Evolutionary conservation across 371 early-diverging fungal genomes (phyloP), one percentile per base, ranked within the genome.

Genomic region (Mucor sp.): DNA sequence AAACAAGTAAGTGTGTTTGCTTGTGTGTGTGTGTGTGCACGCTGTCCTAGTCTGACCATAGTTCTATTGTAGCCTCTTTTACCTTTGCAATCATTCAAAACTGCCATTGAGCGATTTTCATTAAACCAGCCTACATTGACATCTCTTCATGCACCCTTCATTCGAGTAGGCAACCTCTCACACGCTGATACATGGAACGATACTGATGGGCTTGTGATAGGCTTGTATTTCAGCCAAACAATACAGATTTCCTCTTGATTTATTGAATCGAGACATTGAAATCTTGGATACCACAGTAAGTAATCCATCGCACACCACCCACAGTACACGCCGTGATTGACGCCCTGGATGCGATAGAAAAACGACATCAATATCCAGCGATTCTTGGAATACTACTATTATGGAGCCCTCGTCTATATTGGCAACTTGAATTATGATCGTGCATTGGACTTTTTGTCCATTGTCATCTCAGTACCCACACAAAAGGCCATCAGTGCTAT

Each of bases 301-400:
- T 63, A 15, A 57, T 14, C 11, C 1, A 32, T 28, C 30, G 5
- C 25, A 14, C 21, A 14, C 21, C 17, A 23, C 5, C 5, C 21
- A 57, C 23, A 12, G 27, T n/a, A 4, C 1, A 30, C 35, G 21
- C 39, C 6, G 21, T 32, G n/a, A 25, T 37, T 25, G 32, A 17
- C 14, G 28, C n/a, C n/a, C 60, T 9, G 48, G 17, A 14, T n/a
- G 8, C 9, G n/a, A 47, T 62, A 78, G 78, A 61, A 53, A 23
- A 60, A 76, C 37, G 74, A 71, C 55, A 57, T 86, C 9, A 64
- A 67, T 1, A 78, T 86, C 66, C 84, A 84, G 55, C 85, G 85
- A 60, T 89, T 88, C 72, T 73, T 94, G 41, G 80, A 89, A 32
- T 93, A 93, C 76, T 85, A 90, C 62, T 95, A 94, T 75, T 93